Base-by-base conservation (phyloP, 202 grass and related monocot genomes). In the Panicum virgatum region DNA sequence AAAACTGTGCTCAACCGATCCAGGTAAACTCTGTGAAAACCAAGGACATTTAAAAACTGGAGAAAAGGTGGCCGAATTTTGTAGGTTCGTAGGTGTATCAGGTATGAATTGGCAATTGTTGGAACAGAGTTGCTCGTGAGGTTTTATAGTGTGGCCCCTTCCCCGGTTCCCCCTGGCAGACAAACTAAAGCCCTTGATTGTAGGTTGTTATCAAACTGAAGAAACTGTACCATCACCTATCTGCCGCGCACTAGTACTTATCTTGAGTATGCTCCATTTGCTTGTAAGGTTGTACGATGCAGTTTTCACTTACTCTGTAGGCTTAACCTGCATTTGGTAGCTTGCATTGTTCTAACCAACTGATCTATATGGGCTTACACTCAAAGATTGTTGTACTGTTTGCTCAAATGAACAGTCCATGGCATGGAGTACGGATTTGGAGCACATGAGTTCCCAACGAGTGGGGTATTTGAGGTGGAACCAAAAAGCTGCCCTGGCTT, bases 381-480 rank as follows among this genome's bases (percentile, higher is more conserved):
- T 79, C 15, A 53, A 40, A 54, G 16, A 52, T 50, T 81, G n/a
- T 61, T 70, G 69, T 46, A 26, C 60, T 84, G 12, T 69, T 80
- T 9, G 65, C 13, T 69, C 13, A 23, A 44, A 86, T 72, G 42
- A 72, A 58, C 76, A 98, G 92, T 98, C 57, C 90, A 98, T 46
- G 92, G 89, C 14, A 76, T 91, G 80, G 92, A 98, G 78, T 95
- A 95, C 3, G 96, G 88, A 59, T 98, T 93, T 83, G 96, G 90
- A 84, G 96, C 96, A 14, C 96, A 98, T 51, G 92, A 98, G 51
- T 82, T 90, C 77, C 77, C 90, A 22, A 74, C 77, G 53, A 98
- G 96, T 68, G 96, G 96, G 42, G 92, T 95, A 15, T 98, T 98
- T 78, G 92, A 95, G 77, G 92, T 93, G 73, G 90, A 94, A 70